Evolutionary conservation across 2,329 filamentous ascomycete species (phyloP).

Genomic region (Fonsecaea erecta): DNA sequence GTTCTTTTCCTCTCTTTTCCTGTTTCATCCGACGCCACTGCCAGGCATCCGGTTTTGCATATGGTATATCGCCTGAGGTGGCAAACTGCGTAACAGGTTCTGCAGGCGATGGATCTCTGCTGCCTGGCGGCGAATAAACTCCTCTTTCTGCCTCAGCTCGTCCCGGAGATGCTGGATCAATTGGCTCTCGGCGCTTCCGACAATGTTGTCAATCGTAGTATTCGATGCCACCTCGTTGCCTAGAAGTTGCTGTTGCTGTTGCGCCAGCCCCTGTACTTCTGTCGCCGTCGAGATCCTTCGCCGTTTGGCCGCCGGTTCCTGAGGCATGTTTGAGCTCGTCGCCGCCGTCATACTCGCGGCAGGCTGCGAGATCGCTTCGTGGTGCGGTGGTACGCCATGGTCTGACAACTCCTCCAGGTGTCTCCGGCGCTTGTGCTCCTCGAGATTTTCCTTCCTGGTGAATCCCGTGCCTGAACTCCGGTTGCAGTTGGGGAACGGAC

Average conservation of each 20-base stretch:
- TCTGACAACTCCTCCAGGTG: slow-evolving; percentile 53
- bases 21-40: slow-evolving; percentile 18
- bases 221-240: slow-evolving; percentile 12
- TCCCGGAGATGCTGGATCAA: slow-evolving; percentile 24
- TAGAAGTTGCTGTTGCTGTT: slow-evolving; percentile 7
- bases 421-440: slow-evolving; percentile 90
- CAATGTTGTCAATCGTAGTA: neutral
- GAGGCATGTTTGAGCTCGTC: neutral
- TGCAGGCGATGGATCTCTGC: slow-evolving; percentile 29
- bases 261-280: neutral
- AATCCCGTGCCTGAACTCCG: slow-evolving; percentile 87
- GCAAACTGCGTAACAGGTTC: slow-evolving; percentile 27
- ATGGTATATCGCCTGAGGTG: slow-evolving; percentile 28
- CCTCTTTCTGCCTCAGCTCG: slow-evolving; percentile 28
- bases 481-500: slow-evolving; percentile 85
- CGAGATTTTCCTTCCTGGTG: slow-evolving; percentile 89
- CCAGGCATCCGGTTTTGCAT: slow-evolving; percentile 22
- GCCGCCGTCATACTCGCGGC: neutral
- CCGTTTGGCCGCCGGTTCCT: slow-evolving; percentile 22
- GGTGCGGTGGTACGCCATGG: neutral
- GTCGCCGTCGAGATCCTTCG: slow-evolving; percentile 18
- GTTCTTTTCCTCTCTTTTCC: too few relatives aligned
- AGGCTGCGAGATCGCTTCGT: slow-evolving; percentile 6
- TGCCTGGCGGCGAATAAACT: slow-evolving; percentile 26
- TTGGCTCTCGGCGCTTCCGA: slow-evolving; percentile 19